phyloP scores from a whole-genome alignment of 768 basidiomycete genomes.

The Candolleomyces aberdarensis region DNA sequence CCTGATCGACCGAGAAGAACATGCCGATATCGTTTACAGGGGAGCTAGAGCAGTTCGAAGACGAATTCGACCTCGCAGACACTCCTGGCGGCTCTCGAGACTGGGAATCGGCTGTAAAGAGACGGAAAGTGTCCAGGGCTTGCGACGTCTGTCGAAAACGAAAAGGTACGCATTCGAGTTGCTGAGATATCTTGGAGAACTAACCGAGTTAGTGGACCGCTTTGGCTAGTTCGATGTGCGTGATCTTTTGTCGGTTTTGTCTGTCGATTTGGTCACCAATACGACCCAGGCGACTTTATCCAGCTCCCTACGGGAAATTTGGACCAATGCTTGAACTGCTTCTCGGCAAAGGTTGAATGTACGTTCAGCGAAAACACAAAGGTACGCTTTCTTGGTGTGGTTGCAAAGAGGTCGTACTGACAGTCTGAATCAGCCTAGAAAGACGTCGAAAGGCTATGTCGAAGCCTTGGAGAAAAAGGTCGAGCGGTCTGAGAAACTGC shows the following conservation, averaged over 20 bases:
- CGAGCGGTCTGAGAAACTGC: constrained; percentile 57
- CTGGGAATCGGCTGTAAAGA: constrained; percentile 32
- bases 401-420: background rate
- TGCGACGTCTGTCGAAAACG: constrained; percentile 73
- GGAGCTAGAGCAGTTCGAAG: too few species aligned
- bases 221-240: constrained; percentile 7
- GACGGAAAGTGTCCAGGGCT: constrained; percentile 58
- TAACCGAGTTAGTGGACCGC: background rate
- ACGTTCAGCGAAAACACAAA: constrained; percentile 68
- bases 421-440: background rate
- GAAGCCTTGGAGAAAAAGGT: constrained; percentile 58
- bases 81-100: background rate
- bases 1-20: too few species aligned
- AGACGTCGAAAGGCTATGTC: constrained; percentile 37
- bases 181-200: background rate
- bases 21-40: too few species aligned
- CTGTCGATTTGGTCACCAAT: background rate
- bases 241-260: background rate
- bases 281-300: constrained; percentile 6
- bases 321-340: constrained; percentile 63
- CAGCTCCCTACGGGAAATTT: constrained; percentile 6
- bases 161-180: constrained; percentile 48
- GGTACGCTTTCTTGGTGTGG: constrained; percentile 31
- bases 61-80: too few species aligned
- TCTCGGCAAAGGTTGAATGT: constrained; percentile 59